Percentiles rank a stretch among this genome's conserved stretches.
Evolutionary conservation across 129 eudicot genomes (phyloP).

Genomic region (Tanacetum coccineum): DNA sequence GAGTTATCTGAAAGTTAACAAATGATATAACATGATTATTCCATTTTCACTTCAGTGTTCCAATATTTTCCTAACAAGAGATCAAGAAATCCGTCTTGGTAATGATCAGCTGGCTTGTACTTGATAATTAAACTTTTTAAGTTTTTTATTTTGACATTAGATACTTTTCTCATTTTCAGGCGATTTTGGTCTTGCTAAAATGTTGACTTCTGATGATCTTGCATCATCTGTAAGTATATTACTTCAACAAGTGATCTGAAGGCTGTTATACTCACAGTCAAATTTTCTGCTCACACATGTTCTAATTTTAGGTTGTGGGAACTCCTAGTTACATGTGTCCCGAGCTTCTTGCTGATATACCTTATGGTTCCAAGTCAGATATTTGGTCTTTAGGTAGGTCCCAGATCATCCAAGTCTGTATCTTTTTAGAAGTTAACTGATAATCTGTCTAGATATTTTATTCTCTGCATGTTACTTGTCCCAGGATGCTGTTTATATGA

Average conservation of each 20-base stretch:
- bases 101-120: conserved; percentile 17
- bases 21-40: conserved; percentile 16
- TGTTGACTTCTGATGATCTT: conserved; percentile 84
- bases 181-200: conserved; percentile 98
- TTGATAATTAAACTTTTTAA: not conserved
- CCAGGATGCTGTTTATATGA: conserved; percentile 95
- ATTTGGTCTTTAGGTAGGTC: conserved; percentile 93
- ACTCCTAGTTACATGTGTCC: conserved; percentile 99
- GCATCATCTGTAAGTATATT: conserved; percentile 87
- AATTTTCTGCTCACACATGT: conserved; percentile 13
- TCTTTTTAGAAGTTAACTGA: not conserved
- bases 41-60: conserved; percentile 66
- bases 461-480: conserved; percentile 23
- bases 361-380: conserved; percentile 98
- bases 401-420: not conserved
- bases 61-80: conserved; percentile 86
- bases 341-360: conserved; percentile 99
- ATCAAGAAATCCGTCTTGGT: conserved; percentile 93
- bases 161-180: conserved; percentile 43
- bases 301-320: conserved; percentile 73
- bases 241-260: conserved; percentile 3
- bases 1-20: not conserved
- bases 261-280: conserved; percentile 10
- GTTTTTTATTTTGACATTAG: not conserved
- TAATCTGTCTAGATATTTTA: not conserved